Percentiles rank a stretch among this genome's conserved stretches.
These are phyloP conservation scores for Aspergillus homomorphus DNA, from an alignment of 495 filamentous ascomycete species.

Conservation along the genomic window DNA sequence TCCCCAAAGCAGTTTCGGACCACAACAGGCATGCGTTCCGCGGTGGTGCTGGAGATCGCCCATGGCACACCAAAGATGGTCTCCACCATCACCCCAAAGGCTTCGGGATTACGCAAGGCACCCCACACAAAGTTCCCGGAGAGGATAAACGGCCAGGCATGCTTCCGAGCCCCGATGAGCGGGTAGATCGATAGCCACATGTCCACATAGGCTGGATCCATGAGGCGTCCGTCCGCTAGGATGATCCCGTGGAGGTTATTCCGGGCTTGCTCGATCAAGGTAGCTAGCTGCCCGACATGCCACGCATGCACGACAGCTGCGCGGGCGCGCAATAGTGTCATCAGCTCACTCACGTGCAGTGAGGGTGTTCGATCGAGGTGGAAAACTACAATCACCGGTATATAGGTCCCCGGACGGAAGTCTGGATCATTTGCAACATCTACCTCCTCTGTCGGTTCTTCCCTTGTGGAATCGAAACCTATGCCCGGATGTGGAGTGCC, in stretches of 20 bases:
- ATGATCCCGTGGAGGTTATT: neutral
- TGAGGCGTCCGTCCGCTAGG: neutral
- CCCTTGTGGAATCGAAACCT: too few species aligned
- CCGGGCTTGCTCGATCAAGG: too few species aligned
- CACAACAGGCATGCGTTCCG: neutral
- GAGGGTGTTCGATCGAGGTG: neutral
- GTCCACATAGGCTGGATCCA: neutral
- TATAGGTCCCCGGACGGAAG: too few species aligned
- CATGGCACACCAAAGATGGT: too few species aligned
- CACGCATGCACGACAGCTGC: neutral
- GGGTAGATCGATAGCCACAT: neutral
- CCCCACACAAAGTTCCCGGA: neutral
- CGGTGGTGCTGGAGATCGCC: neutral
- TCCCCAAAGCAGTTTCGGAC: neutral
- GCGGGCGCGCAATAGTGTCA: neutral
- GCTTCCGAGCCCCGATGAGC: neutral
- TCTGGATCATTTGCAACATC: too few species aligned
- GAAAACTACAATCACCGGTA: neutral
- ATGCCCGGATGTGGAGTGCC: too few species aligned
- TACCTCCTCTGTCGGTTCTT: too few species aligned
- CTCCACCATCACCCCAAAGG: neutral
- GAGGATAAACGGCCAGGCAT: neutral
- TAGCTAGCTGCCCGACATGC: neutral
- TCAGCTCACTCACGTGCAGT: neutral
- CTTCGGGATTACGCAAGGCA: neutral